Evolutionary conservation across 768 basidiomycete species (phyloP), one percentile per base, ranked within the genome.

Genomic region (Gautieria morchelliformis): DNA sequence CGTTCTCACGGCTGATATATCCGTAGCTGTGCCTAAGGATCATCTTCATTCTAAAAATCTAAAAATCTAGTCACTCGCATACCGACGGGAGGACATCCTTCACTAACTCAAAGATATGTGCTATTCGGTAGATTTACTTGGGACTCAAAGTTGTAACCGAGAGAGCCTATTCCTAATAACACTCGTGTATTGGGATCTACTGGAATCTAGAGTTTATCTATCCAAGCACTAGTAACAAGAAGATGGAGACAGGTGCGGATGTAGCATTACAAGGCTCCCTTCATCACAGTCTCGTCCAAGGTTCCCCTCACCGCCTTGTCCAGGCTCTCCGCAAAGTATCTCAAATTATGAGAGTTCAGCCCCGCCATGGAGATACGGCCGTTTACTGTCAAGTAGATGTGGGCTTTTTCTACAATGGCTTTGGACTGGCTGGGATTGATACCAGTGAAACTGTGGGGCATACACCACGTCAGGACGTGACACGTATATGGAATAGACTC

Each of bases 301-400:
- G 69, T 63, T 5, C 75, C 75, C 40, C 82, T 78, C 50, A 89
- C 81, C 12, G 77, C 86, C 66, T 72, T 76, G 72, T 92, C 87
- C 61, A 93, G 68, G 62, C 73, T 73, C 67, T 75, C 75, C 20
- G 85, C 89, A 76, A 92, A 83, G 69, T 88, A 87, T 44, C 52
- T 52, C n/a, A 95, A 70, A 71, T 94, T 96, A 59, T 75, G 66
- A 47, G 73, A 80, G 76, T 93, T 95, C 73, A 95, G 70, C 15
- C 89, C 93, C 4, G 93, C 90, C 93, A 97, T 95, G 56, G 90
- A 93, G 65, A 97, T 95, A 51, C 93, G 78, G 48, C 93, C 92
- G 66, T 93, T 93, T 52, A 63, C 70, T 3, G 92, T 93, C 78
- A 95, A 72, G 69, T 94, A 96, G 51, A 96, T 74, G 65, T 94